Conservation (phyloP, 192 early-diverging fungal species). For the Polychytrium aggregatum region DNA sequence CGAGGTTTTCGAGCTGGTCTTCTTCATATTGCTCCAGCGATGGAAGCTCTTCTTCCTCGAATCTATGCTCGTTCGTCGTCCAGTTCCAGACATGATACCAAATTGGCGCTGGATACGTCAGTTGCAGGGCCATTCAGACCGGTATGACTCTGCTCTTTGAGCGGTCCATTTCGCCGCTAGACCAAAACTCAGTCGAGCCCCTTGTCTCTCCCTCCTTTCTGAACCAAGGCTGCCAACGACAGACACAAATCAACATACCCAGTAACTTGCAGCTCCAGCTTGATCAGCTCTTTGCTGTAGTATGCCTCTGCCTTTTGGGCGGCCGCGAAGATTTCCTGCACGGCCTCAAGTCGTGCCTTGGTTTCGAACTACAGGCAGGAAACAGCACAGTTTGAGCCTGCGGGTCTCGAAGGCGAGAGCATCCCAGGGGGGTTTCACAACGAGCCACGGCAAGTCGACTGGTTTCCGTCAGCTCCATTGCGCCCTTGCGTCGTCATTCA, state of each 20-base stretch:
- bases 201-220: too few relatives aligned
- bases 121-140: too few relatives aligned
- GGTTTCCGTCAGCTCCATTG: background rate
- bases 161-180: too few relatives aligned
- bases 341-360: conserved; percentile 15
- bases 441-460: too few relatives aligned
- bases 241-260: conserved; percentile 21
- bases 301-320: conserved; percentile 7
- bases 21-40: conserved; percentile 42
- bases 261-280: conserved; percentile 20
- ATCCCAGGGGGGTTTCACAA: too few relatives aligned
- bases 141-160: too few relatives aligned
- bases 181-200: too few relatives aligned
- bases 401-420: too few relatives aligned
- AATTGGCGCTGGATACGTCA: too few relatives aligned
- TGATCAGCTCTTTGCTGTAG: conserved; percentile 12
- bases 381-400: background rate
- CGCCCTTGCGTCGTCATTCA: conserved; percentile 2
- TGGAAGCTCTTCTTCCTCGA: conserved; percentile 23
- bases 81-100: too few relatives aligned
- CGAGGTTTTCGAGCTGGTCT: conserved; percentile 53
- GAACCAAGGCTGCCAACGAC: too few relatives aligned
- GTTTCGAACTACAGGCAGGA: conserved; percentile 10
- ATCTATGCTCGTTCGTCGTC: conserved; percentile 18
- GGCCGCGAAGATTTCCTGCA: conserved; percentile 5